Evolutionary conservation across 2,329 filamentous ascomycete species (phyloP).

Genomic region (Trichophyton mentagrophytes): DNA sequence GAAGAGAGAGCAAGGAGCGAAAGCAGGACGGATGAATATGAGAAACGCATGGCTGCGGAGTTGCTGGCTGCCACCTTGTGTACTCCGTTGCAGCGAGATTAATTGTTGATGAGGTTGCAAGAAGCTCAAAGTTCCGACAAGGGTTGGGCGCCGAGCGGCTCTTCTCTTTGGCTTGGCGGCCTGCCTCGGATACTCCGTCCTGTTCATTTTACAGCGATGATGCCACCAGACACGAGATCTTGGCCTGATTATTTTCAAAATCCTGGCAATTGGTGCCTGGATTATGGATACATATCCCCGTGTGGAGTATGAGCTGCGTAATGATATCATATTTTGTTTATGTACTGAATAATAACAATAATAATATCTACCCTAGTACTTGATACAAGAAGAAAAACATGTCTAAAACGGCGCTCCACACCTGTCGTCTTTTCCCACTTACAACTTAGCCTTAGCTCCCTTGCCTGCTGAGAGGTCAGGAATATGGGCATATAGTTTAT

Average conservation of each 20-base stretch:
- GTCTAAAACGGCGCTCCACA: background rate
- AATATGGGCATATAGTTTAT: conserved; percentile 49
- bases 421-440: conserved; percentile 9
- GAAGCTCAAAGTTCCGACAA: no score
- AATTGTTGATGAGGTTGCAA: background rate
- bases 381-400: background rate
- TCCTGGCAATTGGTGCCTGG: no score
- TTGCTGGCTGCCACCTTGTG: background rate
- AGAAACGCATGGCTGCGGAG: conserved; percentile 2
- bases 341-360: background rate
- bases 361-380: background rate
- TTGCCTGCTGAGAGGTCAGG: conserved; percentile 22
- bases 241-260: no score
- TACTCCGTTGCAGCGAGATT: background rate
- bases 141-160: no score
- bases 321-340: no score
- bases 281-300: no score
- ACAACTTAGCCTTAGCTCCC: conserved; percentile 29
- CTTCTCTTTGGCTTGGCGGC: no score
- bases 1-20: conserved; percentile 14
- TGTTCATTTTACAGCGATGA: no score
- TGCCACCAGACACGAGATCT: no score
- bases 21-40: conserved; percentile 13
- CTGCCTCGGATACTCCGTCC: no score
- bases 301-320: no score